Conservation (phyloP, 768 basidiomycete species). For the Coprinopsis cinerea region DNA sequence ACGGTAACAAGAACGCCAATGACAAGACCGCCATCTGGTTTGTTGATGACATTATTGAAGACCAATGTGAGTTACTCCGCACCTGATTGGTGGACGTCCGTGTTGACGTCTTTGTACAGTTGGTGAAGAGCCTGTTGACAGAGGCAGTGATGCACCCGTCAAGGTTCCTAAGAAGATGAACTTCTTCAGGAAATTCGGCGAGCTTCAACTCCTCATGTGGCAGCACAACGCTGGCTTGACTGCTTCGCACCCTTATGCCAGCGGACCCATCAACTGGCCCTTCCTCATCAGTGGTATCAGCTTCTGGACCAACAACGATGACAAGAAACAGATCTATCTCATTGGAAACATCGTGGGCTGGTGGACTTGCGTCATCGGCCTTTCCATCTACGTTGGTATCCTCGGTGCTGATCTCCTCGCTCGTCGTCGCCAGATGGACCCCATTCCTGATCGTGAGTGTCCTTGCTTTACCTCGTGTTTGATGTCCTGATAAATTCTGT, state of each 20-base stretch:
- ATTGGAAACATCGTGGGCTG: conserved; percentile 92
- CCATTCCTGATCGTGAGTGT: conserved; percentile 80
- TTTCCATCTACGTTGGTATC: conserved; percentile 87
- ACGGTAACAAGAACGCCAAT: conserved; percentile 87
- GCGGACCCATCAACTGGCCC: conserved; percentile 96
- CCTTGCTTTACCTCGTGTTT: neutral
- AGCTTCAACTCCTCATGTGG: conserved; percentile 92
- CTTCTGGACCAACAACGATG: conserved; percentile 91
- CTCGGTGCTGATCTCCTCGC: conserved; percentile 87
- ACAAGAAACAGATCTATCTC: conserved; percentile 90
- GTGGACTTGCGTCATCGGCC: conserved; percentile 86
- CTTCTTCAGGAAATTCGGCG: conserved; percentile 93
- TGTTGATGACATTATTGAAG: conserved; percentile 73
- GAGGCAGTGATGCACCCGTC: conserved; percentile 40
- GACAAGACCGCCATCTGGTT: conserved; percentile 88
- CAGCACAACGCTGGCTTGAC: conserved; percentile 99
- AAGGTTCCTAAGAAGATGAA: conserved; percentile 78
- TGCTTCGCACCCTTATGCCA: conserved; percentile 96
- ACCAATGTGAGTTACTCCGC: conserved; percentile 50
- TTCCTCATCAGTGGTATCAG: conserved; percentile 95
- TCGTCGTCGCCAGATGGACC: conserved; percentile 75
- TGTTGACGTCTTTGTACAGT: conserved; percentile 27
- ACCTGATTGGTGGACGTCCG: neutral
- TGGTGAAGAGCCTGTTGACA: conserved; percentile 49
- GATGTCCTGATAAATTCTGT: conserved; percentile 1